phyloP scores from a whole-genome alignment of 2,329 filamentous ascomycete genomes.

The Bisporella sp. region DNA sequence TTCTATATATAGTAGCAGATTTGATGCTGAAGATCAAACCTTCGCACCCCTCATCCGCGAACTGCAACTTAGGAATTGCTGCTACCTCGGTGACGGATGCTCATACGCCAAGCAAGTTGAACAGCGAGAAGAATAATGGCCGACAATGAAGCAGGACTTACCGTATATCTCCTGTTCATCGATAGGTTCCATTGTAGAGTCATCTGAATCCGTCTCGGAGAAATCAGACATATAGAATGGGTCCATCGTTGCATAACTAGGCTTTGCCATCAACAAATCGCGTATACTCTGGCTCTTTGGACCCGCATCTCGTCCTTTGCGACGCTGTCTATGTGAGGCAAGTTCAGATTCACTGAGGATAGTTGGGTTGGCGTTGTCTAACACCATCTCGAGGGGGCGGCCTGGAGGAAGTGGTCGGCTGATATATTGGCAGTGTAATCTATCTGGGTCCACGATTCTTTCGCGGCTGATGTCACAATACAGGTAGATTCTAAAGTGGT shows the following conservation, averaged over 20 bases:
- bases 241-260: constrained; percentile 23
- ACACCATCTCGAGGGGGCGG: constrained; percentile 10
- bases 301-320: constrained; percentile 38
- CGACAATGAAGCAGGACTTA: constrained; percentile 30
- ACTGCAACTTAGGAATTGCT: too few species aligned
- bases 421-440: too few species aligned
- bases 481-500: too few species aligned
- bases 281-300: constrained; percentile 18
- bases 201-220: constrained; percentile 36
- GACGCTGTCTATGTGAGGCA: constrained; percentile 64
- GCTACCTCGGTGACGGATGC: too few species aligned
- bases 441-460: too few species aligned
- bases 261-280: constrained; percentile 21
- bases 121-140: too few species aligned
- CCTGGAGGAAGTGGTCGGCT: too few species aligned
- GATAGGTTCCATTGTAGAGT: constrained; percentile 69
- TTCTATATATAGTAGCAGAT: too few species aligned
- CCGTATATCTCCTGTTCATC: constrained; percentile 97
- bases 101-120: too few species aligned
- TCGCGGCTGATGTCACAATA: too few species aligned
- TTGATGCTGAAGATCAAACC: too few species aligned
- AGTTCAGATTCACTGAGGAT: constrained; percentile 85
- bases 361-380: constrained; percentile 84
- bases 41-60: too few species aligned
- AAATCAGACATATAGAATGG: constrained; percentile 28